Conservation (phyloP, 371 early-diverging fungal species). For the Mucor velutinosus region DNA sequence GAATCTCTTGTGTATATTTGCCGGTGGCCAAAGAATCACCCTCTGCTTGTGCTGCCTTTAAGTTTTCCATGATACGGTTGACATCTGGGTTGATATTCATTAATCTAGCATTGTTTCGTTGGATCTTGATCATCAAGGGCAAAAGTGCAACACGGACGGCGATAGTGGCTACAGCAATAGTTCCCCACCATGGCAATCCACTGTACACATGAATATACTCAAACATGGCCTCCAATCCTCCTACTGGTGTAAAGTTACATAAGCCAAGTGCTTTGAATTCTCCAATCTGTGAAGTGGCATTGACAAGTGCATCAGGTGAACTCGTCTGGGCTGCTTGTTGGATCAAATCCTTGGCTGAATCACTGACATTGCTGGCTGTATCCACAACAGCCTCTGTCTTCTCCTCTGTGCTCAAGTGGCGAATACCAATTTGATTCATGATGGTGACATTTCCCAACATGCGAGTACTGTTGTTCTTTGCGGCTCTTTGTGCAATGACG, state of each 20-base stretch:
- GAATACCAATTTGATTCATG: constrained; percentile 17
- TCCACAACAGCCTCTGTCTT: constrained; percentile 1
- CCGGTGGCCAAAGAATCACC: constrained; percentile 63
- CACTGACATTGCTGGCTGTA: not conserved
- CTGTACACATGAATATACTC: constrained; percentile 82
- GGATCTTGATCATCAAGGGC: constrained; percentile 79
- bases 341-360: constrained; percentile 20
- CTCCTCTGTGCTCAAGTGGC: constrained; percentile 25
- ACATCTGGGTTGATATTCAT: constrained; percentile 79
- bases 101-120: constrained; percentile 72
- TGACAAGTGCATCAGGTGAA: constrained; percentile 46
- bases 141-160: constrained; percentile 71
- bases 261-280: constrained; percentile 82
- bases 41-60: constrained; percentile 58
- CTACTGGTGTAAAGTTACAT: constrained; percentile 78
- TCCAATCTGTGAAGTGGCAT: constrained; percentile 70
- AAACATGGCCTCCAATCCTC: constrained; percentile 70
- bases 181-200: constrained; percentile 94
- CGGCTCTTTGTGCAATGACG: constrained; percentile 18
- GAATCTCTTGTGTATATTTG: constrained; percentile 58
- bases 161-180: constrained; percentile 78
- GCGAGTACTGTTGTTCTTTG: constrained; percentile 15
- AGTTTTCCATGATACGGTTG: constrained; percentile 66
- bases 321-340: constrained; percentile 35
- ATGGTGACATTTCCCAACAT: constrained; percentile 14